Evolutionary conservation across 495 filamentous ascomycete genomes (phyloP).

Genomic region (Hypoxylon lienhwacheense): DNA sequence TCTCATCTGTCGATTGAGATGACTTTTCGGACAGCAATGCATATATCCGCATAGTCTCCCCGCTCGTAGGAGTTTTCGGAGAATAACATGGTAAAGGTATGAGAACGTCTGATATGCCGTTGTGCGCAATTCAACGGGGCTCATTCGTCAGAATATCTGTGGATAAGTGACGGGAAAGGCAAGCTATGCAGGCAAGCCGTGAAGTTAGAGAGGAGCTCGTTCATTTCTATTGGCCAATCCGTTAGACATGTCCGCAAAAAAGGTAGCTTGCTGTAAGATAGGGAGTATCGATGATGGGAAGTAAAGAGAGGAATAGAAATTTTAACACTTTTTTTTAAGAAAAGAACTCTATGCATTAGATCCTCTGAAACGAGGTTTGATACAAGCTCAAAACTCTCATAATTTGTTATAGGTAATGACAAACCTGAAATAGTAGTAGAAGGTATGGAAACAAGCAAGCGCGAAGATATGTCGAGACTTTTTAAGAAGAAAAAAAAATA

Average conservation of each 20-base stretch:
- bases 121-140: constrained; percentile 14
- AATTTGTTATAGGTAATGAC: too few species aligned
- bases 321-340: too few species aligned
- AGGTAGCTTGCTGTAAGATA: constrained; percentile 4
- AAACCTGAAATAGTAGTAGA: background rate
- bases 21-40: too few species aligned
- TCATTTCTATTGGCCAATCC: constrained; percentile 16
- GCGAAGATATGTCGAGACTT: constrained; percentile 4
- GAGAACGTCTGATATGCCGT: constrained; percentile 16
- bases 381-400: constrained; percentile 3
- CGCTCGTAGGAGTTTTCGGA: constrained; percentile 15
- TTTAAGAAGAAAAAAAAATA: too few species aligned
- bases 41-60: constrained; percentile 21
- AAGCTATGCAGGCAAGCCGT: constrained; percentile 15
- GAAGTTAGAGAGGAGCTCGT: background rate
- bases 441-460: background rate
- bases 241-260: constrained; percentile 11
- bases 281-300: constrained; percentile 9
- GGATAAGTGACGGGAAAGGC: constrained; percentile 6
- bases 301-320: constrained; percentile 9
- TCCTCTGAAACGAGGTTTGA: constrained; percentile 9
- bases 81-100: constrained; percentile 25
- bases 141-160: constrained; percentile 15
- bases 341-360: background rate
- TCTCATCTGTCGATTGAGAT: too few species aligned